Evolutionary conservation across 169 alveolate genomes (phyloP).

Genomic region (Eimeria sp.): DNA sequence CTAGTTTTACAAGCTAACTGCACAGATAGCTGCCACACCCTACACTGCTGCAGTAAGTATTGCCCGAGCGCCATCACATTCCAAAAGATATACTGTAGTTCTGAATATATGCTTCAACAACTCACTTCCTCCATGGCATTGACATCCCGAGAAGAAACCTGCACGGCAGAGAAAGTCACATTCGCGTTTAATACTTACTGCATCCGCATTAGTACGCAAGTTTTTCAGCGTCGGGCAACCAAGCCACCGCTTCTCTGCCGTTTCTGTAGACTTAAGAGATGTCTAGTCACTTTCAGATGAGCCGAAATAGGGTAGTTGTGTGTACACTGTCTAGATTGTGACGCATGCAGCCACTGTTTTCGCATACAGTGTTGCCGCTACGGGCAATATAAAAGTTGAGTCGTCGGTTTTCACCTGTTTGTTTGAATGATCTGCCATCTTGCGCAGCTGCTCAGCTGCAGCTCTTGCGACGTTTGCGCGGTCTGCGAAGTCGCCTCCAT

Average conservation of each 20-base stretch:
- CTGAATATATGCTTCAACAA: neutral
- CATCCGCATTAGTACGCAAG: neutral
- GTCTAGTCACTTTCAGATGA: neutral
- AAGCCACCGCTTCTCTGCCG: neutral
- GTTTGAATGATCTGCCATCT: neutral
- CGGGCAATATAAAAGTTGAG: neutral
- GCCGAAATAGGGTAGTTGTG: neutral
- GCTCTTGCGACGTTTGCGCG: constrained; percentile 29
- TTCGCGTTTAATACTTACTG: neutral
- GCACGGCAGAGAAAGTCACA: neutral
- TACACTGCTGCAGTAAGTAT: neutral
- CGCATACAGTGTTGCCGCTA: neutral
- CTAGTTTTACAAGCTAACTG: neutral
- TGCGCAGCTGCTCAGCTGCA: constrained; percentile 49
- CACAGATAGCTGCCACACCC: neutral
- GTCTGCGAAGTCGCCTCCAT: neutral
- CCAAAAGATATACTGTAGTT: neutral
- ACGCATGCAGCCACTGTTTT: neutral
- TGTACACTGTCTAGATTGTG: neutral
- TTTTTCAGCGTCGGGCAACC: neutral
- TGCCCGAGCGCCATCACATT: neutral
- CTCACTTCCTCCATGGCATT: constrained; percentile 18
- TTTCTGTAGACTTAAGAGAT: neutral
- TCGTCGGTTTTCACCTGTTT: neutral
- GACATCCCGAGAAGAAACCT: neutral